Evolutionary conservation across 805 yeast species (phyloP), one percentile per base, ranked within the genome.

Genomic region (Starmerella kuoi): DNA sequence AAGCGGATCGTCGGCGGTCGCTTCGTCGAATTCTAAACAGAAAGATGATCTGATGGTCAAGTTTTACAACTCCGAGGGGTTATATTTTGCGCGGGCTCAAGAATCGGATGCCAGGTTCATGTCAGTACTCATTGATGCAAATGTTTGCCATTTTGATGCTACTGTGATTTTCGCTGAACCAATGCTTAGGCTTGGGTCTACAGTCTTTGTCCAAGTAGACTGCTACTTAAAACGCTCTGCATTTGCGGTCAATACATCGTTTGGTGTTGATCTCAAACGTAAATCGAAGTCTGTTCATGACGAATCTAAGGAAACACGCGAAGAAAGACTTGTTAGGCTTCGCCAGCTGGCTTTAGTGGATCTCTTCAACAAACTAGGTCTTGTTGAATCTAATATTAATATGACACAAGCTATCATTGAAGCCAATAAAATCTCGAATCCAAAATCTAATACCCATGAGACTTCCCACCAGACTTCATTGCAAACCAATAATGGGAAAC

Each of bases 71-170:
- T 49, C 42, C 11, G 40, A 42, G 6, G 61, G 59, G 12, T 41
- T 80, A 45, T 94, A 83, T 55, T 65, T 87, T 24, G 96, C 91
- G 0, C 70, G 94, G 50, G 56, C 83, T 1, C 77, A 83, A 0
- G 86, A 79, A 48, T 80, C 74, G 38, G 64, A 74, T 24, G 85
- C 94, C 0, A 61, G 70, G 4, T 69, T 77, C 9, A 55, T 87
- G 8, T 70, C 77, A 3, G 85, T 93, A 0, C 64, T 86, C 25
- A 42, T 82, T 2, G 81, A 74, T 41, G 59, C 71, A 8, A 64
- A 67, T 6, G 65, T 75, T 3, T 71, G 80, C 31, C 55, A 56
- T 2, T 76, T 83, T 50, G 70, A 71, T 31, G 74, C 74, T 1
- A 67, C 73, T 0, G 66, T 82, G 27, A 67, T 80, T 6, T 73